Conservation (phyloP, 2,329 filamentous ascomycete species). For the Fusarium citri region DNA sequence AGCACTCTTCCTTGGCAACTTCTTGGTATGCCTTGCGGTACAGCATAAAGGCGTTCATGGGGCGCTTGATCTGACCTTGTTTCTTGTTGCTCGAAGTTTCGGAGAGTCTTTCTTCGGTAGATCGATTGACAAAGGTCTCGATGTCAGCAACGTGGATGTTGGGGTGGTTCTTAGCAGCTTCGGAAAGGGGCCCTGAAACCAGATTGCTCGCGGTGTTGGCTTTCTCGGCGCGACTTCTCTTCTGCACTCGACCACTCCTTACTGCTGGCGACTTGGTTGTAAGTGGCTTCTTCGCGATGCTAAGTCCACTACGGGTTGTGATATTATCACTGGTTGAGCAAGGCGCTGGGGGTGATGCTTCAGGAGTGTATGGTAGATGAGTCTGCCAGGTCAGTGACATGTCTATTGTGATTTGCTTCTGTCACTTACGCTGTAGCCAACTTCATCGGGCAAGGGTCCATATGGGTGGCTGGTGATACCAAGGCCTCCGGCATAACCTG, state of each 20-base stretch:
- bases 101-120: slow-evolving; percentile 70
- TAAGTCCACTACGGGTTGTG: slow-evolving; percentile 54
- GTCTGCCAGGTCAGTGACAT: slow-evolving; percentile 24
- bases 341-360: slow-evolving; percentile 61
- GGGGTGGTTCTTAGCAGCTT: slow-evolving; percentile 72
- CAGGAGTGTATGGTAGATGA: slow-evolving; percentile 55
- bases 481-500: slow-evolving; percentile 19
- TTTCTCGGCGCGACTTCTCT: slow-evolving; percentile 49
- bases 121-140: slow-evolving; percentile 79
- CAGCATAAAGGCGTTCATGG: slow-evolving; percentile 98
- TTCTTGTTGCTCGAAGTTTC: slow-evolving; percentile 76
- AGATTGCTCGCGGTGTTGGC: slow-evolving; percentile 39
- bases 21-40: slow-evolving; percentile 95
- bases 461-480: slow-evolving; percentile 30
- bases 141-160: slow-evolving; percentile 80
- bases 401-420: neutral
- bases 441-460: slow-evolving; percentile 38
- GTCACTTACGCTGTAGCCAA: slow-evolving; percentile 38
- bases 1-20: slow-evolving; percentile 82
- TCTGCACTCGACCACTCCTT: slow-evolving; percentile 41
- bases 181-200: slow-evolving; percentile 77
- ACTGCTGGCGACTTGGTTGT: slow-evolving; percentile 23
- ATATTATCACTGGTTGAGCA: slow-evolving; percentile 44
- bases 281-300: slow-evolving; percentile 43
- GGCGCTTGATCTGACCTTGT: slow-evolving; percentile 83